Evolutionary conservation across 1,284 basidiomycete species (phyloP), one percentile per base, ranked within the genome.

Genomic region (Wallemia hederae): DNA sequence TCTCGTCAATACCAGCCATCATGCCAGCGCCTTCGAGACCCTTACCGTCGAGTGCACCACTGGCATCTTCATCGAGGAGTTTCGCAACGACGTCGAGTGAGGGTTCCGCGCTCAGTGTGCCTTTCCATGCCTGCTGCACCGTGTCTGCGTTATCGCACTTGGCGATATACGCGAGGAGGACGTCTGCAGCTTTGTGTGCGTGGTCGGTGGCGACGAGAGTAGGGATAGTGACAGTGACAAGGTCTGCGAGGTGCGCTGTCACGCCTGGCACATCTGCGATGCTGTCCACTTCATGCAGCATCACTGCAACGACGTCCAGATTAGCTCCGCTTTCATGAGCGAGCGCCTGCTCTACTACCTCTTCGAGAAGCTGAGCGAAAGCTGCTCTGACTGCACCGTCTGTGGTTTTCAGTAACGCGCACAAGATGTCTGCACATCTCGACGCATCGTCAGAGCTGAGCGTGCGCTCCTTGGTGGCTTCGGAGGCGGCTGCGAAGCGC

Each of bases 161-260:
- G 60, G 60, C 0, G 62, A 17, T 5, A 62, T 63, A 2, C 59
- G 49, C 7, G 59, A 56, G 2, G 15, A 29, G 2, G 34, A 59
- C 27, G 59, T 19, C 59, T 62, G 62, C 26, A 62, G 60, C 11
- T 60, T 60, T 1, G 58, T 22, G 63, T 62, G 65, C 27, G 59
- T 59, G 7, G 60, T 31, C 27, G 19, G 55, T 15, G 58, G 62
- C 2, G 62, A 62, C 2, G 27, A n/a, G 55, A 14, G 55, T 31
- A 2, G 55, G 27, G 26, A 59, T 3, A n/a, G 11, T 49, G 9
- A 49, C 39, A 9, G n/a, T 17, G 39, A 49, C 22, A 49, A 49
- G 22, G 39, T 49, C 39, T 5, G 11, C 39, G 14, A 49, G n/a
- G 5, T 49, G 39, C 22, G 5, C 14, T n/a, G 22, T 15, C 5